Evolutionary conservation across 352 stramenopile genomes (phyloP).

Genomic region (Pythium oligandrum): DNA sequence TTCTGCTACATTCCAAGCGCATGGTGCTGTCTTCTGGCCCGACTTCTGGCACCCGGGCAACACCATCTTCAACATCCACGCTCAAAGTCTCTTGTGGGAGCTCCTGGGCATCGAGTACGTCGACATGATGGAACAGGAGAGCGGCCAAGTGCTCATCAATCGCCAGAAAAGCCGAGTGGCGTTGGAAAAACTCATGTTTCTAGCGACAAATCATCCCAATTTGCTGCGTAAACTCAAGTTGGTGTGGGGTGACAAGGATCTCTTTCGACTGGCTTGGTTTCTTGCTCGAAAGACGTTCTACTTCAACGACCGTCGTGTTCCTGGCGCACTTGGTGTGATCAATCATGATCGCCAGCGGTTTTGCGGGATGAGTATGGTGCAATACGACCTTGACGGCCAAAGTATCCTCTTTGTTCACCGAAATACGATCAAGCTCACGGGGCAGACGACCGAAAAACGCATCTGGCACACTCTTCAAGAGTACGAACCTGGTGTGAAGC

Average conservation of each 20-base stretch:
- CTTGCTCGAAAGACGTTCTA: constrained; percentile 9
- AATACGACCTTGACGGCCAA: constrained; percentile 20
- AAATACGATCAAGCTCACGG: constrained; percentile 56
- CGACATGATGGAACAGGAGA: constrained; percentile 31
- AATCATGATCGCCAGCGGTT: constrained; percentile 15
- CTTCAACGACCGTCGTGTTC: constrained; percentile 19
- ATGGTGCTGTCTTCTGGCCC: constrained; percentile 31
- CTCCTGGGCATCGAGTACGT: constrained; percentile 22
- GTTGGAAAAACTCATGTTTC: constrained; percentile 19
- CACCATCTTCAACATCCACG: constrained; percentile 32
- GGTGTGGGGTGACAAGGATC: constrained; percentile 30
- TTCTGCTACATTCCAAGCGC: constrained; percentile 11
- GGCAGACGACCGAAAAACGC: constrained; percentile 15
- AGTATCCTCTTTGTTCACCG: constrained; percentile 22
- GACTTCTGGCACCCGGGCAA: constrained; percentile 32
- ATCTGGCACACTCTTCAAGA: constrained; percentile 53
- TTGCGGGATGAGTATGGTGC: constrained; percentile 28
- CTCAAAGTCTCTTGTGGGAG: constrained; percentile 26
- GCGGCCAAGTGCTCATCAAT: constrained; percentile 23
- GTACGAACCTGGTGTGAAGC: constrained; percentile 10
- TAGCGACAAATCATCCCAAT: constrained; percentile 17
- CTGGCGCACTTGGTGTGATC: constrained; percentile 17
- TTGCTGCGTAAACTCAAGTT: constrained; percentile 18
- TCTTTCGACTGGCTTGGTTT: constrained; percentile 26
- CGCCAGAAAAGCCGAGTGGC: constrained; percentile 7